Conservation (phyloP, 768 basidiomycete genomes). For the Phlebiopsis flavidoalba region DNA sequence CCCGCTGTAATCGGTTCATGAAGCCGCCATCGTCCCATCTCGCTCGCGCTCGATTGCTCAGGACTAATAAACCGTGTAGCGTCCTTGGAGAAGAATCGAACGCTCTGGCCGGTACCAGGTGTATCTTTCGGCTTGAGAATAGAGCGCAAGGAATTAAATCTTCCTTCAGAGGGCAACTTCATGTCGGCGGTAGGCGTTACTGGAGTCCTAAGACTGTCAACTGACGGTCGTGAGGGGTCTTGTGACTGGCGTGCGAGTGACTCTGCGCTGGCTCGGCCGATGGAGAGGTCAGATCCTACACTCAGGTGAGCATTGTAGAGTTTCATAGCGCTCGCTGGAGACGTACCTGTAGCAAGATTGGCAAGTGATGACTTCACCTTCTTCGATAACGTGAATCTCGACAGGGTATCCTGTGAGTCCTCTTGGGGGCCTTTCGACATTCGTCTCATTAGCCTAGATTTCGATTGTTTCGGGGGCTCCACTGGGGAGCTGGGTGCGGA, state of each 20-base stretch:
- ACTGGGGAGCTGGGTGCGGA: slow-evolving; percentile 35
- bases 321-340: slow-evolving; percentile 23
- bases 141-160: slow-evolving; percentile 56
- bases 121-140: slow-evolving; percentile 69
- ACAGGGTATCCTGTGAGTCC: slow-evolving; percentile 20
- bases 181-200: slow-evolving; percentile 27
- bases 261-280: slow-evolving; percentile 24
- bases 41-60: slow-evolving; percentile 47
- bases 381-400: slow-evolving; percentile 35
- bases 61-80: slow-evolving; percentile 62
- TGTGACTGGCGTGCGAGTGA: slow-evolving; percentile 20
- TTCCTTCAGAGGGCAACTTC: slow-evolving; percentile 27
- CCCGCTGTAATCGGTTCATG: slow-evolving; percentile 24
- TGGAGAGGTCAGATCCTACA: slow-evolving; percentile 19
- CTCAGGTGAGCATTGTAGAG: slow-evolving; percentile 18
- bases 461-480: slow-evolving; percentile 46
- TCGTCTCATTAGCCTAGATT: slow-evolving; percentile 48
- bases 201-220: slow-evolving; percentile 17
- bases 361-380: slow-evolving; percentile 41
- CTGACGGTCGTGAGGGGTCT: slow-evolving; percentile 21
- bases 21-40: slow-evolving; percentile 26
- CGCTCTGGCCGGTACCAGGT: slow-evolving; percentile 74
- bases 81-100: slow-evolving; percentile 71
- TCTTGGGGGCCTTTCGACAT: slow-evolving; percentile 37
- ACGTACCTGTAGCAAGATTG: slow-evolving; percentile 20